Evolutionary conservation across 192 early-diverging fungal genomes (phyloP), one percentile per base, ranked within the genome.

Genomic region (Umbelopsis vinacea): DNA sequence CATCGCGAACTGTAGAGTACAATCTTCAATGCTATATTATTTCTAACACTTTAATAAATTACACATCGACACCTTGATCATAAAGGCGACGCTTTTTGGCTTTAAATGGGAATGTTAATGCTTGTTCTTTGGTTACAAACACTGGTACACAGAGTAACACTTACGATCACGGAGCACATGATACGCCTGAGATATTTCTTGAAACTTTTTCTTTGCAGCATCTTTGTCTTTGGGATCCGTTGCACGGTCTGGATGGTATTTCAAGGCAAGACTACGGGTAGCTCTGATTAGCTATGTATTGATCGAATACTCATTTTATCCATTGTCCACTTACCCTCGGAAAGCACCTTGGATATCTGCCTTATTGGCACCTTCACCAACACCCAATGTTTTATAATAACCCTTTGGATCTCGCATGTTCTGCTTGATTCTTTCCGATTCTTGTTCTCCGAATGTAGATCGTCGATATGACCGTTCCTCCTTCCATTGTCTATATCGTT

Each of bases 281-380:
- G 8, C 47, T 15, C 47, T 3, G 68, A 24, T 6, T 38, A 3
- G 50, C 37, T 17, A 17, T n/a, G 43, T 46, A 46, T 2, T 35
- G 66, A 26, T 43, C 22, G 66, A 37, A 3, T 19, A 38, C 33
- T 21, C 12, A 54, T 38, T 33, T 29, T 29, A 3, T 29, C 29
- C 29, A 29, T 29, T 29, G 29, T 29, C 3, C 29, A 22, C 14
- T 70, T 66, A 77, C 22, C 85, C 85, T 71, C 85, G 72, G 53
- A 87, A 87, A 6, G 85, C 83, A 17, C 79, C 77, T 57, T 87
- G 85, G 2, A 87, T 83, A 29, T 87, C 85, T 19, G 79, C 55
- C 3, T 78, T 77, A 14, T 74, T 81, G 0, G 83, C 81, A 46
- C 53, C 45, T 14, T 73, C 66, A 3, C 71, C 45, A 0, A 87